Evolutionary conservation across 805 yeast genomes (phyloP), one percentile per base, ranked within the genome.

Genomic region (Hanseniaspora mollemarum): DNA sequence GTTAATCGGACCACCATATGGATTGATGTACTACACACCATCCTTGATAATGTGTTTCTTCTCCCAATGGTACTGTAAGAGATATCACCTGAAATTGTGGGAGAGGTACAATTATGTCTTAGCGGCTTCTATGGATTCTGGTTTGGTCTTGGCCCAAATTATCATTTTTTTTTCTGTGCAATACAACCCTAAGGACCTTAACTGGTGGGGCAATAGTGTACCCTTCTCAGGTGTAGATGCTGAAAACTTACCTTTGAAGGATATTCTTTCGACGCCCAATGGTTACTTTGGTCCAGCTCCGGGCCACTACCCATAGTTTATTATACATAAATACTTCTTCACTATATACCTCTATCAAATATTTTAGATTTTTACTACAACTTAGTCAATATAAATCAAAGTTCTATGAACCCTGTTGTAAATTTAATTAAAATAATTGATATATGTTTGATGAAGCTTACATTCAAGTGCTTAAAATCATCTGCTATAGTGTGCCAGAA

Each of bases 191-290:
- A 67, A 67, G 8, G 60, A 60, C 4, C 54, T 69, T 3, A 54
- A 55, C 37, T 78, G 84, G 84, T 76, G 83, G 82, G 83, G 83
- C 22, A 77, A 75, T 59, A 63, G 57, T 37, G 80, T 77, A 44
- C 66, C 59, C 0, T 59, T 56, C 44, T 50, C 46, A 10, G 60
- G 61, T 19, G 46, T 51, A 2, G 61, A 58, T 39, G 56, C 49
- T 6, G 49, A 36, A 19, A 57, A 57, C n/a, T 25, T 44, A 7
- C 54, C 61, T 19, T 35, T 51, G 16, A 44, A 33, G 40, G 54
- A 59, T 38, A 42, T 57, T 15, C 39, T 57, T 16, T 46, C 36
- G 2, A 52, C 54, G 7, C 52, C 54, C 28, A 54, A 56, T 18
- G 61, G 61, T 7, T 59, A 58, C 49, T 59, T 59, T 43, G 61